phyloP scores from a whole-genome alignment of 176 grass and related monocot genomes.

The Aegilops longissima region DNA sequence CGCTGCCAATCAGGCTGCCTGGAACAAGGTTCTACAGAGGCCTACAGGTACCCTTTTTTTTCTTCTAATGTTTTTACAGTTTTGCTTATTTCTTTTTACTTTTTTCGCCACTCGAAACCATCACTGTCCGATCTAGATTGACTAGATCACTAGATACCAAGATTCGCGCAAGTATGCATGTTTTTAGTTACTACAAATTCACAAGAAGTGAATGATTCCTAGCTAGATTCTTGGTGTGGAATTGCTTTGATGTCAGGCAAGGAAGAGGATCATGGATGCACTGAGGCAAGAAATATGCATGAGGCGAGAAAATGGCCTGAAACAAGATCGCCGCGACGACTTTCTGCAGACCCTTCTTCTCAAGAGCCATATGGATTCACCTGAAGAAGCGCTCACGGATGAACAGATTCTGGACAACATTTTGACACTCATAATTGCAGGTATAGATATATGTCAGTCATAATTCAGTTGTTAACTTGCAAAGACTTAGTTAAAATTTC shows the following conservation, averaged over 20 bases:
- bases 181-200: not conserved
- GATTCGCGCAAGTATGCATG: not conserved
- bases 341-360: slow-evolving; percentile 69
- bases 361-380: slow-evolving; percentile 19
- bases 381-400: slow-evolving; percentile 46
- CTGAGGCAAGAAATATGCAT: slow-evolving; percentile 49
- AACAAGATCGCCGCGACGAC: slow-evolving; percentile 33
- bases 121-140: not conserved
- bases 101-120: not conserved
- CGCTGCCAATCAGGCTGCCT: slow-evolving; percentile 63
- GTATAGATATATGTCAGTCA: not conserved
- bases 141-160: not conserved
- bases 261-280: slow-evolving; percentile 61
- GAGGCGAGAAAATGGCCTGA: slow-evolving; percentile 18
- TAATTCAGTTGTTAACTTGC: not conserved
- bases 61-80: too few species aligned
- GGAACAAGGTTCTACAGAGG: slow-evolving; percentile 71
- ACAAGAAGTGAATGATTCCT: not conserved
- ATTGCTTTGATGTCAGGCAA: slow-evolving; percentile 34
- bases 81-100: too few species aligned
- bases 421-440: slow-evolving; percentile 88
- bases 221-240: not conserved
- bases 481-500: not conserved
- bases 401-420: slow-evolving; percentile 87
- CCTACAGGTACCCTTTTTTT: slow-evolving; percentile 35